A percentile compares a stretch with the other conserved stretches of the same genome.
Evolutionary conservation across 2,329 filamentous ascomycete species (phyloP).

Genomic region (Paecilomyces sp.): DNA sequence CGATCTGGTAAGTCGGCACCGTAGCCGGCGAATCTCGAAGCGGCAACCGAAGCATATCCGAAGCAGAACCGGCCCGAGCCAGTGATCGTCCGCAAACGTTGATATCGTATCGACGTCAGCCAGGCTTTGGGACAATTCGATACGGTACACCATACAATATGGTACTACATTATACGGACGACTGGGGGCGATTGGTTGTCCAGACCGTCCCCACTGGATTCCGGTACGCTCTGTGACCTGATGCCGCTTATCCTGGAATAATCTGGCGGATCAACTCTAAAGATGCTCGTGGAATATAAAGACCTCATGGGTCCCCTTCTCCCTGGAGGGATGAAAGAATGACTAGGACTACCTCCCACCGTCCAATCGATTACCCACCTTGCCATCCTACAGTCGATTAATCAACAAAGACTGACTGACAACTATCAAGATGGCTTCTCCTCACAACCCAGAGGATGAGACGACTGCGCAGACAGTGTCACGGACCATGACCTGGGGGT

Average conservation of each 20-base stretch:
- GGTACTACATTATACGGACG: not conserved
- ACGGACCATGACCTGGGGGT: constrained; percentile 18
- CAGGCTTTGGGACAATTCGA: not conserved
- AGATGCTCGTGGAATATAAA: not conserved
- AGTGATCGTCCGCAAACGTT: constrained; percentile 1
- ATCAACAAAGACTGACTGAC: constrained; percentile 3
- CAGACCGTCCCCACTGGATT: not conserved
- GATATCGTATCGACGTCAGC: constrained; percentile 1
- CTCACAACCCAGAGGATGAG: constrained; percentile 1
- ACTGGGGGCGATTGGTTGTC: not conserved
- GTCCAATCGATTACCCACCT: not conserved
- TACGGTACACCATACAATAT: not conserved
- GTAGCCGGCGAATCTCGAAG: not conserved
- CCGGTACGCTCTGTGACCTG: constrained; percentile 3
- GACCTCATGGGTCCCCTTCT: not conserved
- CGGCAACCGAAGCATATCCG: constrained; percentile 1
- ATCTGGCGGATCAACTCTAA: not conserved
- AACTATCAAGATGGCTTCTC: constrained; percentile 1
- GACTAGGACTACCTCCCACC: not conserved
- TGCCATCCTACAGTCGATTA: not conserved
- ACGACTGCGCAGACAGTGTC: constrained; percentile 7
- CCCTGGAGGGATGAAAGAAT: not conserved
- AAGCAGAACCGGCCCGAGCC: not conserved
- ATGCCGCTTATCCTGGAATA: constrained; percentile 5
- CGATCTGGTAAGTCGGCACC: constrained; percentile 3